These are phyloP conservation scores for Solanum stenotomum DNA, from an alignment of 257 asterid species.

Conservation along the genomic window DNA sequence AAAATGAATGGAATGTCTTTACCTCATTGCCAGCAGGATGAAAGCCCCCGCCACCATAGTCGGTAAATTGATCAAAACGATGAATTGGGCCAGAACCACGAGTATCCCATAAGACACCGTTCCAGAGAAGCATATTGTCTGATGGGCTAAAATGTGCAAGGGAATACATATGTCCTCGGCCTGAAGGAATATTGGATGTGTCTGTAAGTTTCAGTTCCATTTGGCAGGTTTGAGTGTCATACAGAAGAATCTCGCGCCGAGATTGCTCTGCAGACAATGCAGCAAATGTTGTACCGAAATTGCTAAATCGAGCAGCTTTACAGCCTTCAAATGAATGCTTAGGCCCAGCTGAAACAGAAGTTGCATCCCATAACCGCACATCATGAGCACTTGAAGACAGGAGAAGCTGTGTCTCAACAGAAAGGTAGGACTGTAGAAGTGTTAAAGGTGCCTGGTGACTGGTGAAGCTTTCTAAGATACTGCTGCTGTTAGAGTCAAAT, in stretches of 20 bases:
- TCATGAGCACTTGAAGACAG: constrained; percentile 83
- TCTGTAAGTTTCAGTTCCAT: constrained; percentile 60
- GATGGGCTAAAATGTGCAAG: constrained; percentile 76
- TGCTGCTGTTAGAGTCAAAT: constrained; percentile 73
- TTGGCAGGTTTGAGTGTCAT: constrained; percentile 61
- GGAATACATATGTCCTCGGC: constrained; percentile 72
- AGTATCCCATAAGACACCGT: constrained; percentile 93
- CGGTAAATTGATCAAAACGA: constrained; percentile 84
- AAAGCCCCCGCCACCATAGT: constrained; percentile 96
- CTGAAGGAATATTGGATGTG: constrained; percentile 41
- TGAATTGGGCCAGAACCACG: constrained; percentile 62
- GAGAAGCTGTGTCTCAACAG: constrained; percentile 55
- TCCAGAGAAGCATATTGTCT: constrained; percentile 81
- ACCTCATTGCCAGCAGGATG: constrained; percentile 99
- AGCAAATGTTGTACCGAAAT: constrained; percentile 63
- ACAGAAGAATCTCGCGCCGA: constrained; percentile 77
- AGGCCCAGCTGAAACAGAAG: constrained; percentile 74
- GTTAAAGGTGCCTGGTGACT: constrained; percentile 86
- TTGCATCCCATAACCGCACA: constrained; percentile 85
- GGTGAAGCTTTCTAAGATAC: constrained; percentile 57
- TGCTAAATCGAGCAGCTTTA: constrained; percentile 83
- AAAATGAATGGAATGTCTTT: not conserved
- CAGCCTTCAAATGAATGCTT: constrained; percentile 78
- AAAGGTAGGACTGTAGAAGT: constrained; percentile 53
- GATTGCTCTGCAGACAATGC: constrained; percentile 62